Evolutionary conservation across 257 asterid species (phyloP), one percentile per base, ranked within the genome.

Genomic region (Solanum dulcamara): DNA sequence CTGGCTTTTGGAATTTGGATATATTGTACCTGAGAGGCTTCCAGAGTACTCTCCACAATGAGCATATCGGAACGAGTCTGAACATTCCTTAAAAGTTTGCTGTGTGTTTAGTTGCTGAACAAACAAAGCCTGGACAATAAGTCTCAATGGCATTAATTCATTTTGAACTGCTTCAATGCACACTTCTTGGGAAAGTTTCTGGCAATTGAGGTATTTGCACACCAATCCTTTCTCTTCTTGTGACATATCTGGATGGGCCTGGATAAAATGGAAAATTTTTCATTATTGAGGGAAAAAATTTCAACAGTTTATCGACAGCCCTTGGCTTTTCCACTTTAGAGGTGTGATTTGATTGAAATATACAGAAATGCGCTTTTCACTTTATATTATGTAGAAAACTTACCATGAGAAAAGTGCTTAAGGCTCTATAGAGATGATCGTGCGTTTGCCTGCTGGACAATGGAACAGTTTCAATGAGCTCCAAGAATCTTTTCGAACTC

Each of bases 101-200:
- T 93, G 98, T 11, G 97, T 94, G 90, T 91, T 90, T 14, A 92
- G 59, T 68, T 94, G 97, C 91, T 94, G 98, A 71, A 93, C 94
- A 35, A 91, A 92, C 67, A 94, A 95, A 4, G 96, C 98, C 85
- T 92, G 98, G 81, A 94, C 94, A 64, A 94, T 91, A 30, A 94
- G 91, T 59, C 95, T 84, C 83, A 94, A 84, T 3, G 97, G 98
- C 97, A 93, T 94, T 83, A 85, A 72, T 70, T 93, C 95, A 81
- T 94, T 93, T 57, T 93, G 94, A 12, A 94, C 96, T 3, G 95
- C 98, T 87, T 90, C 94, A 17, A 92, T 87, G 88, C 97, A 92
- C 6, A 89, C 89, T 62, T 91, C 87, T 72, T 89, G 94, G 9
- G 98, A 93, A 60, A 94, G 92, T 87, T 90, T 94, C 87, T 89